Conservation (phyloP, 2,329 filamentous ascomycete species). For the Arachnomyces sp. region DNA sequence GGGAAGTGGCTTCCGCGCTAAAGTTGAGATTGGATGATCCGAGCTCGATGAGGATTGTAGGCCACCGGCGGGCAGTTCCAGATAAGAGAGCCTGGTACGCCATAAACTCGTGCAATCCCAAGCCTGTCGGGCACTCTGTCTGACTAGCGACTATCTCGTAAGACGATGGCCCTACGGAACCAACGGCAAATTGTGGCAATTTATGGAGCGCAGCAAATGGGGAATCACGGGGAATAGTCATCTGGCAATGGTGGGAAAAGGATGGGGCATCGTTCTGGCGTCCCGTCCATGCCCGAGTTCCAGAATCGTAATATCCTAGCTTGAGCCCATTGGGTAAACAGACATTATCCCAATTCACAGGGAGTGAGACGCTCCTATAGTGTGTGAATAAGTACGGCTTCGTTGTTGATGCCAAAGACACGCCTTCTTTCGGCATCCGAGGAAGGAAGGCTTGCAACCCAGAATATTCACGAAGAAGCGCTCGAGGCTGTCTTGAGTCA, state of each 20-base stretch:
- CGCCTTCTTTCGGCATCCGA: conserved; percentile 1
- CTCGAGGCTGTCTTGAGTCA: conserved; percentile 13
- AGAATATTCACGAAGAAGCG: conserved; percentile 26
- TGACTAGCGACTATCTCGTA: conserved; percentile 40
- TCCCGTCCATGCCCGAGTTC: conserved; percentile 31
- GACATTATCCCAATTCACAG: conserved; percentile 34
- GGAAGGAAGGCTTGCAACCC: conserved; percentile 21
- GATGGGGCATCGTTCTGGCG: conserved; percentile 24
- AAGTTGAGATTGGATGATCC: conserved; percentile 52
- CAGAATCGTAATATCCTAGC: conserved; percentile 42
- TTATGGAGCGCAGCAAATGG: conserved; percentile 27
- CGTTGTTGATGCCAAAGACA: conserved; percentile 38
- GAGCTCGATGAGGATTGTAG: conserved; percentile 42
- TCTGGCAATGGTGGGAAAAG: conserved; percentile 39
- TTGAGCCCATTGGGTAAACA: conserved; percentile 40
- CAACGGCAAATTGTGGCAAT: conserved; percentile 20
- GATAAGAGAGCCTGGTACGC: conserved; percentile 39
- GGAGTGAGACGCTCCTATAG: conserved; percentile 36
- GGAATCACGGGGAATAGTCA: conserved; percentile 30
- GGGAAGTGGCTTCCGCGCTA: conserved; percentile 43
- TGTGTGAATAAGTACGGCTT: conserved; percentile 45
- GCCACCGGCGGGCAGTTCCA: conserved; percentile 40
- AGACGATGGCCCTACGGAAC: conserved; percentile 40
- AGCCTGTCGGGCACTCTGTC: conserved; percentile 36
- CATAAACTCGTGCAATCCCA: conserved; percentile 43